Evolutionary conservation across 2,329 filamentous ascomycete genomes (phyloP), one percentile per base, ranked within the genome.

Genomic region (Alternaria triticina): DNA sequence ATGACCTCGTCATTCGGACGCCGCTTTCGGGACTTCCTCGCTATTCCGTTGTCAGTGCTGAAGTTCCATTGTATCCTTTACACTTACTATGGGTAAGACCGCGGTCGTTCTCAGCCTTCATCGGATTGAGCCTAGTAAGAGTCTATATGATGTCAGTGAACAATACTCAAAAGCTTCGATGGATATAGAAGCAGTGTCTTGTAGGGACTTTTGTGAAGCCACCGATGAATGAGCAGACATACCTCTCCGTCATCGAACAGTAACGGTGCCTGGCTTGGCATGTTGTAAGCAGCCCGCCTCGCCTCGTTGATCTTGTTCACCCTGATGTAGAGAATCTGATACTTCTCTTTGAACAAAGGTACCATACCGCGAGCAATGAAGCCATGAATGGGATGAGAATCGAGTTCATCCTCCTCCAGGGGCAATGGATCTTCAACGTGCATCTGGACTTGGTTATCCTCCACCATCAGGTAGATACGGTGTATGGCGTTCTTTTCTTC

Each of bases 301-400:
- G 69, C 59, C 22, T 70, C 69, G 50, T 77, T 78, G 55, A 77
- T 70, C 36, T 62, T 64, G 15, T 69, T 64, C 62, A 62, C 64
- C 12, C 70, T 65, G 7, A 60, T 57, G 15, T 62, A 47, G 23
- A 77, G 72, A 4, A 65, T 67, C 55, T 74, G 61, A 44, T 67
- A 73, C 64, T 79, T 79, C 1, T 55, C 52, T 44, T 70, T 67
- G 61, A 74, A 79, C 10, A 75, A 54, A 3, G 62, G 57, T 6
- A 73, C 44, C 54, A 74, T 72, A 17, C 61, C 65, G n/a, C 64
- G 59, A 7, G 68, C 71, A 23, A 77, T 65, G 36, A 70, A 74
- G 2, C 58, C 55, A 49, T 73, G 70, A n/a, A 79, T 74, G 0
- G 72, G 63, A 13, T 69, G 47, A 9, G 71, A 69, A 6, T 64